A percentile compares a stretch with the other conserved stretches of the same genome.
Conservation (phyloP, 192 early-diverging fungal genomes). For the Rhizoclosmatium globosum region DNA sequence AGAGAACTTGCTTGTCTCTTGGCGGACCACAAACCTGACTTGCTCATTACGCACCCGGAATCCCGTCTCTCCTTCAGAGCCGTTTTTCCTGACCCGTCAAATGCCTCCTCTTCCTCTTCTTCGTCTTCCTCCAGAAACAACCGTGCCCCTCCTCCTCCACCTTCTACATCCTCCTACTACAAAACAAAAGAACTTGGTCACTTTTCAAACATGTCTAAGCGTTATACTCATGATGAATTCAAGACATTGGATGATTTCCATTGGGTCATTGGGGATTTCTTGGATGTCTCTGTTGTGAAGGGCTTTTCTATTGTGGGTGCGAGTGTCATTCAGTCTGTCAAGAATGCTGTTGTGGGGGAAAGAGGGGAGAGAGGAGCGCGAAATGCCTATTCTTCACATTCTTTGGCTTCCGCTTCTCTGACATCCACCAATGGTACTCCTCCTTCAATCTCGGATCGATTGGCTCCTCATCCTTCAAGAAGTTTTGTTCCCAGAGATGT, state of each 20-base stretch:
- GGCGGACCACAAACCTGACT: background rate
- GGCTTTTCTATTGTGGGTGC: constrained; percentile 27
- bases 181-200: constrained; percentile 23
- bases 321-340: too few species aligned
- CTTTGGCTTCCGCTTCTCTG: too few species aligned
- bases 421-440: too few species aligned
- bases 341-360: background rate
- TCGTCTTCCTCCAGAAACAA: too few species aligned
- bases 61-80: constrained; percentile 13
- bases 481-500: too few species aligned
- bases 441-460: too few species aligned
- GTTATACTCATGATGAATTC: background rate
- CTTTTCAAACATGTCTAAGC: constrained; percentile 5
- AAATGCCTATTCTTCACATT: too few species aligned
- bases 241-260: constrained; percentile 1
- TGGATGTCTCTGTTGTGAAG: constrained; percentile 15
- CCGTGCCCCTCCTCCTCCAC: background rate
- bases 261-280: constrained; percentile 22
- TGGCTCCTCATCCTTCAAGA: too few species aligned
- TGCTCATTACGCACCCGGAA: constrained; percentile 13
- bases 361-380: background rate
- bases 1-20: constrained; percentile 21
- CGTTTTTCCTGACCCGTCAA: constrained; percentile 3
- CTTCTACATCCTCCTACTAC: background rate
- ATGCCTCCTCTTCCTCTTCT: background rate